Conservation (phyloP, 371 early-diverging fungal species). For the Batrachochytrium dendrobatidis region DNA sequence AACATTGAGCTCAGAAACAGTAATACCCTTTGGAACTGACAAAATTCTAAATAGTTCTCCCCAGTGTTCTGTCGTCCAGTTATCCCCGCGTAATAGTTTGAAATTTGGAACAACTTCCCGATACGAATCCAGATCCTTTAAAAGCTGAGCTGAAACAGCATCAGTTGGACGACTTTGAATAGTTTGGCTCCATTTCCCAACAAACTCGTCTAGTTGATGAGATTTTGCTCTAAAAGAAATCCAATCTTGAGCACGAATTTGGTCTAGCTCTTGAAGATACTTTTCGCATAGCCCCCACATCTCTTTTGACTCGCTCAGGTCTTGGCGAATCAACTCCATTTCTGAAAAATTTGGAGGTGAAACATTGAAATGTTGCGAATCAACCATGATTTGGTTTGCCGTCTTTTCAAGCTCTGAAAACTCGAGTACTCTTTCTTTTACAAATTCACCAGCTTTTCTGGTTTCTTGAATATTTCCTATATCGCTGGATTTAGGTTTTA, state of each 20-base stretch:
- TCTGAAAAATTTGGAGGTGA: conserved; percentile 21
- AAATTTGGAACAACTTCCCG: conserved; percentile 25
- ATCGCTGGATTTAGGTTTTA: conserved; percentile 32
- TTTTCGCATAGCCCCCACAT: conserved; percentile 33
- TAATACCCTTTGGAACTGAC: conserved; percentile 25
- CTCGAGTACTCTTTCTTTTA: conserved; percentile 32
- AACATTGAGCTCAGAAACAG: conserved; percentile 33
- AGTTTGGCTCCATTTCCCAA: conserved; percentile 29
- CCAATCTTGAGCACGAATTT: conserved; percentile 35
- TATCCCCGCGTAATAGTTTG: conserved; percentile 39
- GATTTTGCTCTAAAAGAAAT: conserved; percentile 33
- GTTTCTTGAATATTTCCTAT: conserved; percentile 8
- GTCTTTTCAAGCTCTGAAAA: conserved; percentile 24
- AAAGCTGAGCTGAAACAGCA: conserved; percentile 22
- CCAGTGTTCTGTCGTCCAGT: conserved; percentile 50
- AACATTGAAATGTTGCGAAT: conserved; percentile 36
- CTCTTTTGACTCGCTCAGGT: conserved; percentile 20
- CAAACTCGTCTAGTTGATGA: conserved; percentile 34
- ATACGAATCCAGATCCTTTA: conserved; percentile 30
- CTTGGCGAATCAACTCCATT: conserved; percentile 18
- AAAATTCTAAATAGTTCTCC: conserved; percentile 38
- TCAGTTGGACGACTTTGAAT: conserved; percentile 21
- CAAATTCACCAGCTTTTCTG: conserved; percentile 23
- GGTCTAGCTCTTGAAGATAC: conserved; percentile 15
- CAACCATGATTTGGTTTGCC: conserved; percentile 22